phyloP scores from a whole-genome alignment of 805 yeast species.

The Saccharomycopsis fodiens region DNA sequence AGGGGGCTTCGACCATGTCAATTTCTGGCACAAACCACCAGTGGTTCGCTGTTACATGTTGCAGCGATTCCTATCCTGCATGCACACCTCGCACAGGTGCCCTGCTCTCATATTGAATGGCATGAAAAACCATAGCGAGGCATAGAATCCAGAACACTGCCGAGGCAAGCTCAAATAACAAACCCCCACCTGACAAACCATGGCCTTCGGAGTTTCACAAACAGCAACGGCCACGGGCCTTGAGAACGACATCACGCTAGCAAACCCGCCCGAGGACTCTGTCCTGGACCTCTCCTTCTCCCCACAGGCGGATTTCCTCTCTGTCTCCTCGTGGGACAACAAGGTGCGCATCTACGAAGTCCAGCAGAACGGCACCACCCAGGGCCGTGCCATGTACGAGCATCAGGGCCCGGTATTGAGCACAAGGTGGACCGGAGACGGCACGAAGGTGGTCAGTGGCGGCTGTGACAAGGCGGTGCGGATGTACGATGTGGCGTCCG shows the following conservation, averaged over 20 bases:
- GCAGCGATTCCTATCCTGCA: too few relatives aligned
- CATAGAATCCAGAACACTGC: too few relatives aligned
- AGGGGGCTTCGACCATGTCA: too few relatives aligned
- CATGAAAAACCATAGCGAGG: too few relatives aligned
- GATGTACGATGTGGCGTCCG: constrained; percentile 72
- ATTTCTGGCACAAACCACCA: too few relatives aligned
- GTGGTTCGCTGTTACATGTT: too few relatives aligned
- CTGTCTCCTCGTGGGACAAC: constrained; percentile 91
- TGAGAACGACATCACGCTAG: constrained; percentile 57
- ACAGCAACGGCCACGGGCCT: constrained; percentile 2
- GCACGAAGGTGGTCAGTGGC: constrained; percentile 79
- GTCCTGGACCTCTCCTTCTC: constrained; percentile 79
- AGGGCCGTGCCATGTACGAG: constrained; percentile 83
- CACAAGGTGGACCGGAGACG: constrained; percentile 79
- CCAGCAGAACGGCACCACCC: constrained; percentile 63
- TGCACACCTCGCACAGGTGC: too few relatives aligned
- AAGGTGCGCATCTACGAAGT: constrained; percentile 91
- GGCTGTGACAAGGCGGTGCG: constrained; percentile 88
- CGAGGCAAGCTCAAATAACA: too few relatives aligned
- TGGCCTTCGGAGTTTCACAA: constrained; percentile 10
- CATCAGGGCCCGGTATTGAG: constrained; percentile 84
- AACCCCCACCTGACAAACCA: neutral
- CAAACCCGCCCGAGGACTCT: constrained; percentile 88
- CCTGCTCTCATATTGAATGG: too few relatives aligned
- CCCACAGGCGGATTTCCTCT: constrained; percentile 72